Evolutionary conservation across 768 basidiomycete genomes (phyloP).

Genomic region (Psilocybe sp.): DNA sequence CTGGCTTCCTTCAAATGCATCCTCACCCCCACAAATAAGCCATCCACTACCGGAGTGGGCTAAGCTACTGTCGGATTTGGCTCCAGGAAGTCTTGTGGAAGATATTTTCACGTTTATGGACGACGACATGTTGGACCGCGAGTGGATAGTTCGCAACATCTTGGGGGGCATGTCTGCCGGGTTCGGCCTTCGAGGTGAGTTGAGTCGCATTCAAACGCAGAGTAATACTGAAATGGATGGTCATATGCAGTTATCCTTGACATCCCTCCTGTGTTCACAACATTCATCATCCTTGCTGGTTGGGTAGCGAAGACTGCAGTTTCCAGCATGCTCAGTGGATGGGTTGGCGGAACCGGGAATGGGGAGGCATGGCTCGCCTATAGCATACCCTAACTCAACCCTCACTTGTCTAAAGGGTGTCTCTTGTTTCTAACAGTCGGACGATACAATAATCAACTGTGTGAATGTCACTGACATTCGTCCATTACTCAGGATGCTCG

Average conservation of each 20-base stretch:
- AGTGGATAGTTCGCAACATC: slow-evolving; percentile 82
- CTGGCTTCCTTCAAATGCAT: slow-evolving; percentile 55
- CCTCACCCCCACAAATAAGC: slow-evolving; percentile 19
- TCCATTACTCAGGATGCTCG: no score
- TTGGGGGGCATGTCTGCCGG: slow-evolving; percentile 86
- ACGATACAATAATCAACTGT: no score
- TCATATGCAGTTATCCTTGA: slow-evolving; percentile 65
- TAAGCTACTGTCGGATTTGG: slow-evolving; percentile 20
- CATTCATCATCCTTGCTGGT: slow-evolving; percentile 68
- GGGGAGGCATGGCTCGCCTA: slow-evolving; percentile 79
- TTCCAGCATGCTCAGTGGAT: slow-evolving; percentile 57
- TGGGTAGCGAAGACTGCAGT: slow-evolving; percentile 71
- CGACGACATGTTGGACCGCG: slow-evolving; percentile 73
- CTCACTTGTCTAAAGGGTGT: no score
- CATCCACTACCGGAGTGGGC: slow-evolving; percentile 25
- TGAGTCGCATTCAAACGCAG: background rate
- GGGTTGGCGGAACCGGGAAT: slow-evolving; percentile 59
- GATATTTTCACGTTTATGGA: slow-evolving; percentile 56
- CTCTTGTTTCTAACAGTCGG: no score
- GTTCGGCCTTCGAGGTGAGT: slow-evolving; percentile 75
- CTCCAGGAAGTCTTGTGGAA: slow-evolving; percentile 29
- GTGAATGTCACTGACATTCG: no score
- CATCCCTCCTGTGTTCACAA: slow-evolving; percentile 70
- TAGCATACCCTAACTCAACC: slow-evolving; percentile 75
- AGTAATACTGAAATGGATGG: background rate